Conservation (phyloP, 1,139 yeast genomes). For the Taphrina communis region DNA sequence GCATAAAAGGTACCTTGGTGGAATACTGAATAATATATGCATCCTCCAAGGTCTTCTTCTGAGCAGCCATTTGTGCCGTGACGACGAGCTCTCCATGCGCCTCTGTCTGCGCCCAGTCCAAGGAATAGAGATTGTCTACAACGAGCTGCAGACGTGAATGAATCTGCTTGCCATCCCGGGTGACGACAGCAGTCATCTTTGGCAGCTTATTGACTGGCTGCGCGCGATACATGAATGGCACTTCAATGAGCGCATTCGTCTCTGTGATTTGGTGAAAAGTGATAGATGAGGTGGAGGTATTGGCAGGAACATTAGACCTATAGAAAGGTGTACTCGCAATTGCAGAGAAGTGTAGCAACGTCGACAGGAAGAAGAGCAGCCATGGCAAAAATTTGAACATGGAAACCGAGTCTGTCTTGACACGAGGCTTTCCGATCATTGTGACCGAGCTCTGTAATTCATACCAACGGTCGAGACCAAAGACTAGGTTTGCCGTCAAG, state of each 20-base stretch:
- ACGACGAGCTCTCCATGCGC: slow-evolving; percentile 28
- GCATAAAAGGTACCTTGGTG: slow-evolving; percentile 8
- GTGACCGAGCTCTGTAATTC: not conserved
- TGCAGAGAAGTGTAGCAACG: not conserved
- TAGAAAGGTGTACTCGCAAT: not conserved
- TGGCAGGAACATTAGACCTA: not conserved
- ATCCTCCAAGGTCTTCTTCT: slow-evolving; percentile 4
- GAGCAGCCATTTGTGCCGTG: slow-evolving; percentile 6
- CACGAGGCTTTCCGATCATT: not conserved
- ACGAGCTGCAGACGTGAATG: slow-evolving; percentile 22
- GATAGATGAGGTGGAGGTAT: not conserved
- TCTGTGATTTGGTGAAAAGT: slow-evolving; percentile 23
- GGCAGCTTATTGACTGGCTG: slow-evolving; percentile 5
- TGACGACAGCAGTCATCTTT: slow-evolving; percentile 8
- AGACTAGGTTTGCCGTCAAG: not conserved
- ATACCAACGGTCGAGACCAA: not conserved
- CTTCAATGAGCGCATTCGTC: slow-evolving; percentile 23
- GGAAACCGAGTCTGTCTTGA: not conserved
- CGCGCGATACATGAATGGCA: not conserved
- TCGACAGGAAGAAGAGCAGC: not conserved
- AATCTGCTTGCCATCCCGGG: slow-evolving; percentile 9
- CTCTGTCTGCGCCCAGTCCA: slow-evolving; percentile 21
- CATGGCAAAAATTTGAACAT: not conserved
- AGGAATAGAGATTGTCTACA: slow-evolving; percentile 34
- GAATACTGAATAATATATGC: slow-evolving; percentile 17